Evolutionary conservation across 768 basidiomycete species (phyloP).

Genomic region (Phanerodontia chrysosporium): DNA sequence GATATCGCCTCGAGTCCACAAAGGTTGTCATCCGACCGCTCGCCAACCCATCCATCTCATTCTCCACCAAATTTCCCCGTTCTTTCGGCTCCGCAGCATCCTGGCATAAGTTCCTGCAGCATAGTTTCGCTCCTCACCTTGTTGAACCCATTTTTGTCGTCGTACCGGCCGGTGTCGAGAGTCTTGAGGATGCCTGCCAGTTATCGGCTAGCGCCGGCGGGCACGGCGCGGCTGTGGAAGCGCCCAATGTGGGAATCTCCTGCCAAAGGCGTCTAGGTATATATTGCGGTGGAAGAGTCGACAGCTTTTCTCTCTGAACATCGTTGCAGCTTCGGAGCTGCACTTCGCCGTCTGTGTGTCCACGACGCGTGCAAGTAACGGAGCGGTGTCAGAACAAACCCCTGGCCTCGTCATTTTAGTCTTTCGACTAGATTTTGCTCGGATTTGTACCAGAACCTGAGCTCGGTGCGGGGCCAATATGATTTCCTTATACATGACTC

Average conservation of each 20-base stretch:
- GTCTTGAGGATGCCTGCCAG: slow-evolving; percentile 23
- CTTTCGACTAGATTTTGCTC: slow-evolving; percentile 19
- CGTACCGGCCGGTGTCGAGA: slow-evolving; percentile 24
- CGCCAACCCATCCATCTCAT: slow-evolving; percentile 42
- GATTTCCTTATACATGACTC: slow-evolving; percentile 6
- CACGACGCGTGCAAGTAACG: slow-evolving; percentile 50
- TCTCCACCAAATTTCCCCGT: slow-evolving; percentile 16
- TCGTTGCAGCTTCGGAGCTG: slow-evolving; percentile 43
- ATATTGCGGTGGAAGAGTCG: neutral
- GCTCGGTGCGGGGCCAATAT: slow-evolving; percentile 17
- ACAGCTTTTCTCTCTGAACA: slow-evolving; percentile 24
- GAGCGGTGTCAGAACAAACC: slow-evolving; percentile 52
- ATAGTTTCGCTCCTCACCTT: slow-evolving; percentile 49
- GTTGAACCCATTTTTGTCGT: slow-evolving; percentile 72
- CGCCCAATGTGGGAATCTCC: slow-evolving; percentile 15
- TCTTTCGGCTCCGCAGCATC: slow-evolving; percentile 17
- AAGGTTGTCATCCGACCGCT: slow-evolving; percentile 9
- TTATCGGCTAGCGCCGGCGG: neutral
- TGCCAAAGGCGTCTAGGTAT: neutral
- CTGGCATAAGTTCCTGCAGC: slow-evolving; percentile 7
- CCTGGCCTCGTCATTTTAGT: slow-evolving; percentile 16
- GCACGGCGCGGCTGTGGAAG: slow-evolving; percentile 13
- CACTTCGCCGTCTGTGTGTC: slow-evolving; percentile 36
- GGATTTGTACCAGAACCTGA: slow-evolving; percentile 12
- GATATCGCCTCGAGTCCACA: neutral